A percentile compares a stretch with the other conserved stretches of the same genome.
Conservation (phyloP, 176 grass and related monocot genomes). For the Raddia distichophylla region DNA sequence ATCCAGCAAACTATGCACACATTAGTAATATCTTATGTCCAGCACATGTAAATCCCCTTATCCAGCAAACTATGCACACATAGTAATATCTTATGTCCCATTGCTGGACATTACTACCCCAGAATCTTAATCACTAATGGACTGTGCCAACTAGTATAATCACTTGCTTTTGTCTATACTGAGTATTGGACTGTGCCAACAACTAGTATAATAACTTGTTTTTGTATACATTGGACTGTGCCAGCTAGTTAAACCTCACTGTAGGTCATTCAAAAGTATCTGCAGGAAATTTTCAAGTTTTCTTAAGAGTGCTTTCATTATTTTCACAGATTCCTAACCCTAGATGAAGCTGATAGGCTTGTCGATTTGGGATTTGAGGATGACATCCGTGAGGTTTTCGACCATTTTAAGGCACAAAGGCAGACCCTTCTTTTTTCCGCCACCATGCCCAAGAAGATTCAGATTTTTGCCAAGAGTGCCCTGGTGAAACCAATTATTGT, state of each 20-base stretch:
- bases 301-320: slow-evolving; percentile 34
- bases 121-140: background rate
- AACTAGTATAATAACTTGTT: background rate
- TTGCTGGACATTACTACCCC: background rate
- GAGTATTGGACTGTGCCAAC: too few relatives aligned
- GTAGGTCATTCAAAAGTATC: background rate
- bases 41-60: background rate
- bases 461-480: slow-evolving; percentile 83
- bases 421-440: slow-evolving; percentile 96
- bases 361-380: slow-evolving; percentile 98
- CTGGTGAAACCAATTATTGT: slow-evolving; percentile 87
- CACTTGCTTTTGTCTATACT: background rate
- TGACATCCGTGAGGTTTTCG: slow-evolving; percentile 91
- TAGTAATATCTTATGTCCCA: background rate
- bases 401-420: slow-evolving; percentile 93
- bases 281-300: slow-evolving; percentile 11
- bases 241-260: background rate
- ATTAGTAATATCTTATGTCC: background rate
- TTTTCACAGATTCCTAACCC: slow-evolving; percentile 70
- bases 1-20: background rate
- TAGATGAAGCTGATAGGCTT: slow-evolving; percentile 95
- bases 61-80: background rate
- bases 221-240: slow-evolving; percentile 9
- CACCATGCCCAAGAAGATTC: slow-evolving; percentile 98
- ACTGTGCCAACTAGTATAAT: background rate